phyloP scores from a whole-genome alignment of 2,329 filamentous ascomycete genomes.

The Shiraia sp. region DNA sequence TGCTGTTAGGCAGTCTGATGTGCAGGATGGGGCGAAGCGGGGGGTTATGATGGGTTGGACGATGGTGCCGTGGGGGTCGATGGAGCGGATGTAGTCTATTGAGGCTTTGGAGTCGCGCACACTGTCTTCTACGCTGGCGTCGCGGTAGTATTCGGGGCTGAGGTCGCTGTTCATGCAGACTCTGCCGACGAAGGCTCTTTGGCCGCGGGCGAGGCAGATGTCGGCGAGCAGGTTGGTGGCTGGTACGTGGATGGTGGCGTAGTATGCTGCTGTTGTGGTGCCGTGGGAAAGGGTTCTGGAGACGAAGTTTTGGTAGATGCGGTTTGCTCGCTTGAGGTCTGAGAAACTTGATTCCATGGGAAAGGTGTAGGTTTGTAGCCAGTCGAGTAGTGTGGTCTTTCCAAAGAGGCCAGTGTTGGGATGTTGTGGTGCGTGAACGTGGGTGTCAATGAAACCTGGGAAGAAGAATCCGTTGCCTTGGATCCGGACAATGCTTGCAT shows the following conservation, averaged over 20 bases:
- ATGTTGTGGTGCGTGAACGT: constrained; percentile 94
- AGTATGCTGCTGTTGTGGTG: constrained; percentile 94
- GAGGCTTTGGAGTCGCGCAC: constrained; percentile 55
- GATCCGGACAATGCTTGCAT: constrained; percentile 44
- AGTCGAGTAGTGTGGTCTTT: constrained; percentile 87
- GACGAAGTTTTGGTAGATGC: constrained; percentile 78
- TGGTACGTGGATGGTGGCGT: constrained; percentile 82
- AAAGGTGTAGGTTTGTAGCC: constrained; percentile 94
- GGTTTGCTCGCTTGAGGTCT: constrained; percentile 63
- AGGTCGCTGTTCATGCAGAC: constrained; percentile 87
- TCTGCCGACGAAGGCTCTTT: constrained; percentile 87
- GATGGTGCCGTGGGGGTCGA: constrained; percentile 68
- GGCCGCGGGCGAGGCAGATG: constrained; percentile 77
- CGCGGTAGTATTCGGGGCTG: constrained; percentile 78
- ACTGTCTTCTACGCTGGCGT: constrained; percentile 65
- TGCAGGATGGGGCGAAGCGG: constrained; percentile 63
- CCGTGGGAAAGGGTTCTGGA: constrained; percentile 82
- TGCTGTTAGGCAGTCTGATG: constrained; percentile 57
- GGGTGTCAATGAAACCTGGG: constrained; percentile 87
- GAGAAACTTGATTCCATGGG: constrained; percentile 81
- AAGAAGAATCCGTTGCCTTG: constrained; percentile 73
- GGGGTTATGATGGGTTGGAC: constrained; percentile 81
- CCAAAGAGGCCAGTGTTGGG: constrained; percentile 94
- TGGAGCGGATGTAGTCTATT: constrained; percentile 61
- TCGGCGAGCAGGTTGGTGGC: constrained; percentile 91